Evolutionary conservation across 495 filamentous ascomycete species (phyloP).

Genomic region (Penicillium arizonense): DNA sequence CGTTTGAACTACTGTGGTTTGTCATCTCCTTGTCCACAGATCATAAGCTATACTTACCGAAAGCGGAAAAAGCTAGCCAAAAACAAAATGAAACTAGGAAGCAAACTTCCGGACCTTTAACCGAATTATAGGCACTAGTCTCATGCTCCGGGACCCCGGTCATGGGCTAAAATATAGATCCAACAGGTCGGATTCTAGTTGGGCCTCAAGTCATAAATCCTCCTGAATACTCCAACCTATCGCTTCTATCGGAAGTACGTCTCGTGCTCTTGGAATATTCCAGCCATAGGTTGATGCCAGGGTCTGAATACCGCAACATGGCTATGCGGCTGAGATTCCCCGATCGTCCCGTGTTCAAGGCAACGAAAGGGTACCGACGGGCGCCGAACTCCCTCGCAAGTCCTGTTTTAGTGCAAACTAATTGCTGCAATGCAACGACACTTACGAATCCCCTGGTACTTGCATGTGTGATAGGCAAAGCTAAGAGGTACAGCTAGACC

Average conservation of each 20-base stretch:
- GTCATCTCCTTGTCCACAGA: neutral
- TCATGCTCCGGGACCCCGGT: neutral
- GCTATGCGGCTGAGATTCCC: constrained; percentile 4
- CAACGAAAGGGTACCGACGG: too few species aligned
- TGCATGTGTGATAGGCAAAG: neutral
- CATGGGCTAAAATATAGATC: too few species aligned
- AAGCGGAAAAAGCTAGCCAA: neutral
- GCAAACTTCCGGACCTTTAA: neutral
- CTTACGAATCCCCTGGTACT: neutral
- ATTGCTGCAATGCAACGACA: constrained; percentile 1
- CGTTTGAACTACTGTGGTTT: neutral
- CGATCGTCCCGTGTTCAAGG: too few species aligned
- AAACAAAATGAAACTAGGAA: neutral
- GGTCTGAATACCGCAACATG: too few species aligned
- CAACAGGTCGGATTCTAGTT: too few species aligned
- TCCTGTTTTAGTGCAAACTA: neutral
- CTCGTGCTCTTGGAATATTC: too few species aligned
- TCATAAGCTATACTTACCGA: neutral
- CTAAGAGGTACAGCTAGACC: too few species aligned
- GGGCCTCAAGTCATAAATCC: too few species aligned
- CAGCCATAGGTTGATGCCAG: too few species aligned
- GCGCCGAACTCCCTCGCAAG: too few species aligned
- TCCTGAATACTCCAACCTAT: too few species aligned
- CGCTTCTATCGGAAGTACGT: too few species aligned
- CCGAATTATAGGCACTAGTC: neutral